Percentiles rank a stretch among this genome's conserved stretches.
phyloP scores from a whole-genome alignment of 1,284 basidiomycete species.

The Ustilago bromivora region DNA sequence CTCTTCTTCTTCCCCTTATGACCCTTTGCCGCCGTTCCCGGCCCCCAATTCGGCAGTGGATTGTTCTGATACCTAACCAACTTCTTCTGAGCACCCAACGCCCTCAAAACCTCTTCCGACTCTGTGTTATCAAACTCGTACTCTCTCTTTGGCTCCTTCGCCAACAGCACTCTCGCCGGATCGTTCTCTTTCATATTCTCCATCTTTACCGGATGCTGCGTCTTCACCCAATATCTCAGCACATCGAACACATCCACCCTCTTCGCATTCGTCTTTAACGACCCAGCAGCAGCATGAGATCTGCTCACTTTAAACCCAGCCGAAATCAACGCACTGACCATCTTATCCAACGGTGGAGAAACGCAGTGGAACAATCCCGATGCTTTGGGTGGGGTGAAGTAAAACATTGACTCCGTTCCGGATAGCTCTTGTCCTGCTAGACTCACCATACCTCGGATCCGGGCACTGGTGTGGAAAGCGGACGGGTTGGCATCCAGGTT shows the following conservation, averaged over 20 bases:
- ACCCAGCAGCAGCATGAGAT: constrained; percentile 88
- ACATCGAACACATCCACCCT: constrained; percentile 82
- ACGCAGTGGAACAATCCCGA: constrained; percentile 83
- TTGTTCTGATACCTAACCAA: constrained; percentile 85
- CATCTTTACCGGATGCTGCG: constrained; percentile 80
- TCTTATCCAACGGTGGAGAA: constrained; percentile 47
- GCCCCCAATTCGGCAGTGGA: constrained; percentile 92
- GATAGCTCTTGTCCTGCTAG: constrained; percentile 86
- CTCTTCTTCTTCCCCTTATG: constrained; percentile 56
- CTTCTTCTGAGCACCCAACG: constrained; percentile 36
- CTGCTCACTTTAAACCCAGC: constrained; percentile 86
- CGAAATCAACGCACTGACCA: constrained; percentile 86
- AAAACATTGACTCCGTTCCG: constrained; percentile 76
- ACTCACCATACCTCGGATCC: constrained; percentile 96
- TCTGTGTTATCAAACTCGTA: constrained; percentile 49
- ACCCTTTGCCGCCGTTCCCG: constrained; percentile 71
- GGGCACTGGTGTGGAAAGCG: constrained; percentile 79
- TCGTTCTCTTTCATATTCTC: constrained; percentile 74
- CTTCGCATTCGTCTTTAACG: constrained; percentile 88
- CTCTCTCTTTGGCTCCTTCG: constrained; percentile 71
- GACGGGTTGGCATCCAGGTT: constrained; percentile 75
- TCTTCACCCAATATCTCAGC: constrained; percentile 80
- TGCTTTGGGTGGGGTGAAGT: constrained; percentile 87
- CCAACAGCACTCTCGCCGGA: constrained; percentile 77
- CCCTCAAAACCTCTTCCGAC: constrained; percentile 34